Conservation (phyloP, 352 stramenopile species). For the Phytophthora macrochlamydospora region DNA sequence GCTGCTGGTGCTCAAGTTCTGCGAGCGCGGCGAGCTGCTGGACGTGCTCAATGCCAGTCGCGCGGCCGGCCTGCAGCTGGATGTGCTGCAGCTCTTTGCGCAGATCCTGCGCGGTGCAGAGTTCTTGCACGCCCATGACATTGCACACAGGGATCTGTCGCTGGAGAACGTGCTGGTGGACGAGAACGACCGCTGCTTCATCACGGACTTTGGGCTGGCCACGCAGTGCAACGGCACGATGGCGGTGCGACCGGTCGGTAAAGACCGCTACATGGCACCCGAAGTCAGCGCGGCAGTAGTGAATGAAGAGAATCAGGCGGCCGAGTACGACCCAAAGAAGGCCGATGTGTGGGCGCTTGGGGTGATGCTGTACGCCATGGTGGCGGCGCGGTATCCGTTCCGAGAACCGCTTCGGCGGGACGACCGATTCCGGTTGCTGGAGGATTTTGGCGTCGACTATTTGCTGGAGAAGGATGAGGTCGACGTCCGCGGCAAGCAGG, state of each 20-base stretch:
- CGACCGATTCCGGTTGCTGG: slow-evolving; percentile 60
- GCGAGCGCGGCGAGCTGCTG: slow-evolving; percentile 69
- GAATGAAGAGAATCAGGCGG: slow-evolving; percentile 22
- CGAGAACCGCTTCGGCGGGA: slow-evolving; percentile 55
- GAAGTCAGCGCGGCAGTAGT: slow-evolving; percentile 50
- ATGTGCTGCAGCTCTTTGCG: slow-evolving; percentile 64
- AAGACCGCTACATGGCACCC: slow-evolving; percentile 82
- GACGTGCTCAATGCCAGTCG: slow-evolving; percentile 65
- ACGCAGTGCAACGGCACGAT: slow-evolving; percentile 31
- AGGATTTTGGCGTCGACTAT: slow-evolving; percentile 64
- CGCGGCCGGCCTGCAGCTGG: slow-evolving; percentile 27
- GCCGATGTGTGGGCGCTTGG: slow-evolving; percentile 84
- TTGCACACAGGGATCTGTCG: slow-evolving; percentile 83
- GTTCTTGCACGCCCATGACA: slow-evolving; percentile 77
- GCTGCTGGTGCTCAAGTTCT: slow-evolving; percentile 77
- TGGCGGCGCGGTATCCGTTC: slow-evolving; percentile 73
- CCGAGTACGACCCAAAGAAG: slow-evolving; percentile 61
- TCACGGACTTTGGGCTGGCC: slow-evolving; percentile 84
- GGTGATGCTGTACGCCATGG: slow-evolving; percentile 80
- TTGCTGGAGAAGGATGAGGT: slow-evolving; percentile 74
- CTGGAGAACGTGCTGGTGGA: slow-evolving; percentile 86
- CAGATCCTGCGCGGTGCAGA: slow-evolving; percentile 66
- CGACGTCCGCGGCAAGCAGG: slow-evolving; percentile 40
- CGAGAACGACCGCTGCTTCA: slow-evolving; percentile 64
- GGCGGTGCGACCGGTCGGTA: slow-evolving; percentile 60